Base-by-base conservation (phyloP, 306 rosid genomes). In the Ochetophila trinervis region DNA sequence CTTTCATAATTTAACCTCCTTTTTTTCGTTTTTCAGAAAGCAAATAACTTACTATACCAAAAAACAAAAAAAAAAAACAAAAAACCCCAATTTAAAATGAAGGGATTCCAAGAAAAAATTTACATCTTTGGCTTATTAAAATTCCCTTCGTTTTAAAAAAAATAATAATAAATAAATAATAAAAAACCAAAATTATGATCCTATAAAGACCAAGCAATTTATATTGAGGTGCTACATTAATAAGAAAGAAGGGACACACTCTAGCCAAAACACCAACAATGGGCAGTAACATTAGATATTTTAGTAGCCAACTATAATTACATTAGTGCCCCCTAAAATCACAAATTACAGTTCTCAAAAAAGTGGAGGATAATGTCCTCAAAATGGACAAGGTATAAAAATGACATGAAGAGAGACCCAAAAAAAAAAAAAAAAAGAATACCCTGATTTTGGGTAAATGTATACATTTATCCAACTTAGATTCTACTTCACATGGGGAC, bases 401-500 rank as follows among this genome's bases (percentile, higher is more conserved):
- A 62, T 24, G 47, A 19, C 24, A 44, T 6, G 47, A n/a, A 20
- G 27, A 27, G 40, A 53, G 42, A 11, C 24, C 19, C 19, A 34
- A n/a, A 35, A 62, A 32, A 9, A 12, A 53, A 52, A 15, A 58
- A 18, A 65, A 40, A 53, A 59, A n/a, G 70, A 57, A 32, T 21
- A 63, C 66, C 74, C 67, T 49, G 78, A 34, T 44, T 52, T 32
- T 34, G 35, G 56, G 47, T 22, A 36, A 65, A 77, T 61, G 70
- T 37, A 65, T 58, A 61, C 42, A 45, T 52, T 36, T 17, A 19
- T 61, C 59, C 70, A 56, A 72, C 78, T 72, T 60, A 20, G 67
- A 66, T 58, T 66, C 78, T 67, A 51, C 42, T 24, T 45, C 8
- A 17, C 27, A 50, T 62, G 44, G 68, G 62, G 57, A 67, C 60